Evolutionary conservation across 2,329 filamentous ascomycete species (phyloP).

Genomic region (Cordyceps cicadae): DNA sequence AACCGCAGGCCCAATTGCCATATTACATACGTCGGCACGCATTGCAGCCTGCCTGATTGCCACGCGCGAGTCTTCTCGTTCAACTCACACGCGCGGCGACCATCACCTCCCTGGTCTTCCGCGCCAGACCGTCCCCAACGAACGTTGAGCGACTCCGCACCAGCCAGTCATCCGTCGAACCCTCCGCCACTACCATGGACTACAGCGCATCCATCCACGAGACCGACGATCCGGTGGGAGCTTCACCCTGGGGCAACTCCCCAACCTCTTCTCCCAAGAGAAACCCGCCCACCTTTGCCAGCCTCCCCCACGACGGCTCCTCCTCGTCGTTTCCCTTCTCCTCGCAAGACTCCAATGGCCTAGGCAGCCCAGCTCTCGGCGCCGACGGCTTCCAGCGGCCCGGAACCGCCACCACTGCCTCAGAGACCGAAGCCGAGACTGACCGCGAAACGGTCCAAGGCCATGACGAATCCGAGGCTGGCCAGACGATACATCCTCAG

Average conservation of each 20-base stretch:
- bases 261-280: slow-evolving; percentile 43
- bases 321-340: slow-evolving; percentile 37
- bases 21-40: not conserved
- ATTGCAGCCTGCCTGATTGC: not conserved
- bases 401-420: slow-evolving; percentile 37
- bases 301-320: slow-evolving; percentile 31
- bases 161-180: not conserved
- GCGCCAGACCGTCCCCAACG: not conserved
- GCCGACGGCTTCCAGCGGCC: slow-evolving; percentile 37
- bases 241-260: slow-evolving; percentile 49
- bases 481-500: slow-evolving; percentile 12
- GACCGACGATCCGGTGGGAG: slow-evolving; percentile 42
- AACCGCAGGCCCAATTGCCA: not conserved
- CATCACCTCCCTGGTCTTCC: not conserved
- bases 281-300: slow-evolving; percentile 35
- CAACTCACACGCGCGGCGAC: not conserved
- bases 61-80: not conserved
- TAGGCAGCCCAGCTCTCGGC: slow-evolving; percentile 27
- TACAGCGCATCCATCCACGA: slow-evolving; percentile 50
- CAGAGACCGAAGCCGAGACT: slow-evolving; percentile 34
- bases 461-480: slow-evolving; percentile 8
- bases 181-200: slow-evolving; percentile 38
- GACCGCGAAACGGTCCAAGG: slow-evolving; percentile 23
- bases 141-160: slow-evolving; percentile 5
- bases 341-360: slow-evolving; percentile 35